Percentiles rank a stretch among this genome's conserved stretches.
phyloP scores from a whole-genome alignment of 305 asterid species.

The Solanum chacoense region DNA sequence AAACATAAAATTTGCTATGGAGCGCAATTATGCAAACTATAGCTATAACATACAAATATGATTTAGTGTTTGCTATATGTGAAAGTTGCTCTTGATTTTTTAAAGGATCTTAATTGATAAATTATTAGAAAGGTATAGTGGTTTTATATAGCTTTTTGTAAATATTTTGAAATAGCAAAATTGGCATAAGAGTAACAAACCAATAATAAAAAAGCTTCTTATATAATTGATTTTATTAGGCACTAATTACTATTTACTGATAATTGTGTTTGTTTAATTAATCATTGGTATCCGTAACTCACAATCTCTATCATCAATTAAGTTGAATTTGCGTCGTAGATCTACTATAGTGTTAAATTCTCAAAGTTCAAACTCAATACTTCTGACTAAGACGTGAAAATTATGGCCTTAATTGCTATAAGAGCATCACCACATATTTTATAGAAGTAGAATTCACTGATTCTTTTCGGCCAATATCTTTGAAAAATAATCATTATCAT shows the following conservation, averaged over 20 bases:
- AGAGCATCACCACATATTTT: not conserved
- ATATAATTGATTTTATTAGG: not conserved
- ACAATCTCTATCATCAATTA: not conserved
- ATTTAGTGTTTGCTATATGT: too few species aligned
- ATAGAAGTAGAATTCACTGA: not conserved
- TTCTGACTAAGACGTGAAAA: not conserved
- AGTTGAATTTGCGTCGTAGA: accelerated
- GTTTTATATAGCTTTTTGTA: not conserved
- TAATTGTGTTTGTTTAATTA: not conserved
- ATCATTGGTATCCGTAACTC: not conserved
- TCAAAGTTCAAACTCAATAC: not conserved
- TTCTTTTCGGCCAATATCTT: not conserved
- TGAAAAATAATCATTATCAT: not conserved
- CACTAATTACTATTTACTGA: not conserved
- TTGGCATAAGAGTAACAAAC: not conserved
- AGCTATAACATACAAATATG: too few species aligned
- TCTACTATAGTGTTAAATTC: not conserved
- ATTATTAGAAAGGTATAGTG: not conserved
- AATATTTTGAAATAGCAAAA: not conserved
- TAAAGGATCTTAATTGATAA: not conserved
- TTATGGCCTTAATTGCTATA: not conserved
- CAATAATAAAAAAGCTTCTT: not conserved
- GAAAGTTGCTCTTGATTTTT: too few species aligned
- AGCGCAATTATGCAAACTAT: too few species aligned
- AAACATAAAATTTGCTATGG: too few species aligned